These are phyloP conservation scores for Balansia obtecta DNA, from an alignment of 2,329 filamentous ascomycete species.

Conservation along the genomic window DNA sequence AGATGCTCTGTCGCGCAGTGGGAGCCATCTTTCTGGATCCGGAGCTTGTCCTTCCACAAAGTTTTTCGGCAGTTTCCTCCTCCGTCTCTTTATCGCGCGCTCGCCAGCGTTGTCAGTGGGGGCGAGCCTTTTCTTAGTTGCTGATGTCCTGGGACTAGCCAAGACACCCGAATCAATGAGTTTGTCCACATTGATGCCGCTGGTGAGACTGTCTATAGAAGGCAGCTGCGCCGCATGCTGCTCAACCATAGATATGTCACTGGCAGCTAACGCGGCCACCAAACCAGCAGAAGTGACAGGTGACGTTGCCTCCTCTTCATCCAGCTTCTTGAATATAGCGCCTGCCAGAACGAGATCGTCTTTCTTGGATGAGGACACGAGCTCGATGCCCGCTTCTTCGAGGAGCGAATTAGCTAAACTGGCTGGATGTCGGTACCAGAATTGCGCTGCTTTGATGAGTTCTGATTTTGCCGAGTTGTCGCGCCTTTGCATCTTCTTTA, in stretches of 20 bases:
- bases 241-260: slow-evolving; percentile 42
- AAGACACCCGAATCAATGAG: slow-evolving; percentile 56
- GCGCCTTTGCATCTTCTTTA: slow-evolving; percentile 68
- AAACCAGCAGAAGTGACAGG: slow-evolving; percentile 65
- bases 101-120: slow-evolving; percentile 20
- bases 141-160: slow-evolving; percentile 22
- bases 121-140: slow-evolving; percentile 37
- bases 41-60: slow-evolving; percentile 67
- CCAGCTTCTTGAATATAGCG: slow-evolving; percentile 66
- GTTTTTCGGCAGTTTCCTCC: slow-evolving; percentile 55
- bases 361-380: slow-evolving; percentile 61
- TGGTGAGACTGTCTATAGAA: slow-evolving; percentile 47
- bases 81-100: slow-evolving; percentile 42
- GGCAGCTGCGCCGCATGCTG: slow-evolving; percentile 45
- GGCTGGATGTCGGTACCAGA: slow-evolving; percentile 57
- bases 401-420: slow-evolving; percentile 49
- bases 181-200: slow-evolving; percentile 44
- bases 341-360: slow-evolving; percentile 60
- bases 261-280: slow-evolving; percentile 66
- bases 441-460: slow-evolving; percentile 63
- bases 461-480: slow-evolving; percentile 59
- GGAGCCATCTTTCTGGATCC: slow-evolving; percentile 89
- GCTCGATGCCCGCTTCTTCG: slow-evolving; percentile 67
- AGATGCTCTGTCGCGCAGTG: slow-evolving; percentile 74
- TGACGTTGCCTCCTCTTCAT: slow-evolving; percentile 53